Percentiles rank a stretch among this genome's conserved stretches.
Evolutionary conservation across 2,329 filamentous ascomycete species (phyloP).

Genomic region (Helotiales sp.): DNA sequence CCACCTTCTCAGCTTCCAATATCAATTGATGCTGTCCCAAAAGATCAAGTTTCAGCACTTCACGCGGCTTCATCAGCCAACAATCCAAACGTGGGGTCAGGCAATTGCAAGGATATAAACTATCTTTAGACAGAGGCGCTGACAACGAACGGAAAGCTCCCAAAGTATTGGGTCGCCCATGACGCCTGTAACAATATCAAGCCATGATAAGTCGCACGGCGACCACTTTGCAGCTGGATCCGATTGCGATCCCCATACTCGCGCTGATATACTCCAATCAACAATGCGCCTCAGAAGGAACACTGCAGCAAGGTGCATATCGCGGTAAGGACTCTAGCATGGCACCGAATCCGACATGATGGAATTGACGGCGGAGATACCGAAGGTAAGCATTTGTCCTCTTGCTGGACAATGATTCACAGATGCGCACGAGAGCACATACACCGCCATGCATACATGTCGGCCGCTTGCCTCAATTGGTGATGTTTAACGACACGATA

Average conservation of each 20-base stretch:
- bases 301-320: background rate
- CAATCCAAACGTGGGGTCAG: slow-evolving; percentile 4
- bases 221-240: background rate
- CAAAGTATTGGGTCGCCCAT: slow-evolving; percentile 2
- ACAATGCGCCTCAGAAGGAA: background rate
- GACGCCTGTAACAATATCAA: background rate
- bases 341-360: background rate
- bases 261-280: slow-evolving; percentile 6
- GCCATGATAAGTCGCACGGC: background rate
- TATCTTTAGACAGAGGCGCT: slow-evolving; percentile 8
- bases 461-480: background rate
- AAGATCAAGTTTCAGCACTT: background rate
- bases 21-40: background rate
- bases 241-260: slow-evolving; percentile 3
- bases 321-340: background rate
- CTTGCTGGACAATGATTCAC: background rate
- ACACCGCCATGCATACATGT: background rate
- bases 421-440: background rate
- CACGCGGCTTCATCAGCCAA: too few species aligned
- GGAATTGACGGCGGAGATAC: background rate
- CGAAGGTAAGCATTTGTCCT: too few species aligned
- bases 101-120: background rate
- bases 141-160: background rate
- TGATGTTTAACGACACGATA: background rate
- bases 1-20: background rate